Percentiles rank a stretch among this genome's conserved stretches.
These are phyloP conservation scores for Lactarius quietus DNA, from an alignment of 768 basidiomycete genomes.

Conservation along the genomic window DNA sequence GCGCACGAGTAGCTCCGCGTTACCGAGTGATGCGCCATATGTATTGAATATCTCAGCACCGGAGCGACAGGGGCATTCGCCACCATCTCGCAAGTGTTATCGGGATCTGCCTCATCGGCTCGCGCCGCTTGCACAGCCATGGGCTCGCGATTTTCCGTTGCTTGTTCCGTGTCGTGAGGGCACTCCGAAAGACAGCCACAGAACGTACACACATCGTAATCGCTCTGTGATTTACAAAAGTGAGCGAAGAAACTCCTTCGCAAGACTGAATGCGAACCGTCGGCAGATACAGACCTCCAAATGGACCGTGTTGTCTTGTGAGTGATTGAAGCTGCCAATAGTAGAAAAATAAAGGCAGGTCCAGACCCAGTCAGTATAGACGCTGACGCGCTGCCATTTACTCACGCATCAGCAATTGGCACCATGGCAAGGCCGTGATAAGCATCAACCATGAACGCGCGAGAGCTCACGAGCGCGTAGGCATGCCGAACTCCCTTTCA, in stretches of 20 bases:
- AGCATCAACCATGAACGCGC: constrained; percentile 80
- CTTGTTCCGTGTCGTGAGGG: constrained; percentile 66
- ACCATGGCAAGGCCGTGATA: constrained; percentile 82
- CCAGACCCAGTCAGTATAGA: background rate
- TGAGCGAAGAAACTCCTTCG: constrained; percentile 6
- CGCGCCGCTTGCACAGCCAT: background rate
- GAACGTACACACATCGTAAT: constrained; percentile 65
- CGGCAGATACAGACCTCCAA: constrained; percentile 51
- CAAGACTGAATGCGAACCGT: background rate
- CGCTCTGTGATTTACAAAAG: constrained; percentile 45
- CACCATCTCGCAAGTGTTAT: constrained; percentile 59
- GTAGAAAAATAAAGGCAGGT: constrained; percentile 8
- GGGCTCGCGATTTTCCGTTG: constrained; percentile 32
- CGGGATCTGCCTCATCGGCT: constrained; percentile 18
- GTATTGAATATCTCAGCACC: constrained; percentile 68
- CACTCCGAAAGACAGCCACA: constrained; percentile 72
- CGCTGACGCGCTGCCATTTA: constrained; percentile 22
- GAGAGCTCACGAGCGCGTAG: constrained; percentile 68
- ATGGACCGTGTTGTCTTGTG: constrained; percentile 64
- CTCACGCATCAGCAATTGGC: constrained; percentile 80
- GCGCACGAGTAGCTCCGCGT: constrained; percentile 60
- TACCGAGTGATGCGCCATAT: constrained; percentile 63
- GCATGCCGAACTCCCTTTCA: constrained; percentile 46
- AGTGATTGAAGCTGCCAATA: constrained; percentile 64
- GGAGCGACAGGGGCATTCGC: constrained; percentile 49